Evolutionary conservation across 345 rosid genomes (phyloP).

Genomic region (Eucalyptus sp.): DNA sequence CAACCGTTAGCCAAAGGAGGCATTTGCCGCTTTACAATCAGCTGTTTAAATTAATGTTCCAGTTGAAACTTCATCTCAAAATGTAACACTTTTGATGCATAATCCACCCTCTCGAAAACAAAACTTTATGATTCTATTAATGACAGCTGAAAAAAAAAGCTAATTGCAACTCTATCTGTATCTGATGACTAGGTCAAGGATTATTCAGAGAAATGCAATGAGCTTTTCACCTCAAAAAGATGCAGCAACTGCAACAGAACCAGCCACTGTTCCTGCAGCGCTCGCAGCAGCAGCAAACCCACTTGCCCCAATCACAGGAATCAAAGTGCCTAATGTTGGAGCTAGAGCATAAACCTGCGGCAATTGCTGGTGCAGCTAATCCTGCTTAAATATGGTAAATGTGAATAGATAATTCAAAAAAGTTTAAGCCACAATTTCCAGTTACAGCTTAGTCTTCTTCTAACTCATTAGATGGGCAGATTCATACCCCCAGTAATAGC

Average conservation of each 20-base stretch:
- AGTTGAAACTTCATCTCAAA: background rate
- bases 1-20: background rate
- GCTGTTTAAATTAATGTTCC: background rate
- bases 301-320: slow-evolving; percentile 93
- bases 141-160: background rate
- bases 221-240: slow-evolving; percentile 87
- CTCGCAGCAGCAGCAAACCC: slow-evolving; percentile 98
- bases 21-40: background rate
- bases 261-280: slow-evolving; percentile 94
- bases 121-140: background rate
- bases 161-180: background rate
- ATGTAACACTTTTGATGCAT: background rate
- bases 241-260: slow-evolving; percentile 98
- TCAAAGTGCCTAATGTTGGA: slow-evolving; percentile 80
- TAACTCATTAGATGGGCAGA: background rate
- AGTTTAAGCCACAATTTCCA: background rate
- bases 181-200: background rate
- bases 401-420: background rate
- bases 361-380: slow-evolving; percentile 97
- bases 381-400: slow-evolving; percentile 33
- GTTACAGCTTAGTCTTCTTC: background rate
- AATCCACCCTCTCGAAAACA: background rate
- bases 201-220: background rate
- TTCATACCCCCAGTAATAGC: slow-evolving; percentile 87
- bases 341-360: slow-evolving; percentile 95